A percentile compares a stretch with the other conserved stretches of the same genome.
Conservation (phyloP, 129 eudicot species). For the Erigeron canadensis region DNA sequence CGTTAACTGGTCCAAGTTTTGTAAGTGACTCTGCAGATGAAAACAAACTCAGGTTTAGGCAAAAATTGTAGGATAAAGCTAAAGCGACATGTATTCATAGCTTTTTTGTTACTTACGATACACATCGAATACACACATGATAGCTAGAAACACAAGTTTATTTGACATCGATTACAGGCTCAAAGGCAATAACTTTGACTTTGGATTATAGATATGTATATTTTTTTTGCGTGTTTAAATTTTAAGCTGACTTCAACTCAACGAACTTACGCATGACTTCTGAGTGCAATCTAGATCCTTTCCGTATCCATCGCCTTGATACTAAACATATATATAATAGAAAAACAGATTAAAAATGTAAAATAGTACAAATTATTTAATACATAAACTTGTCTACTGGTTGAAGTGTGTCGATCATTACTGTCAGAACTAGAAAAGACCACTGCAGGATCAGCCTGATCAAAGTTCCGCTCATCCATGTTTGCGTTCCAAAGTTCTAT, state of each 20-base stretch:
- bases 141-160: too few species aligned
- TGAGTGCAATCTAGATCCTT: constrained; percentile 60
- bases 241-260: constrained; percentile 21
- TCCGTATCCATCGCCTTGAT: constrained; percentile 79
- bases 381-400: constrained; percentile 18
- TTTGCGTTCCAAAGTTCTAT: constrained; percentile 83
- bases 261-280: constrained; percentile 76
- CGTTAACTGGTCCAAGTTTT: constrained; percentile 71
- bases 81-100: background rate
- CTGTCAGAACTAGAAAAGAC: constrained; percentile 63
- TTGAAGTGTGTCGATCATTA: constrained; percentile 38
- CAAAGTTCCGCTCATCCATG: constrained; percentile 72
- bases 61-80: constrained; percentile 15
- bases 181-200: background rate
- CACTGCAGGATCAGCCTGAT: constrained; percentile 75
- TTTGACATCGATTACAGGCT: too few species aligned
- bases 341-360: constrained; percentile 37
- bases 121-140: too few species aligned
- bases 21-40: constrained; percentile 57
- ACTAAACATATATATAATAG: constrained; percentile 52
- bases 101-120: background rate
- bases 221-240: background rate
- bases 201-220: background rate
- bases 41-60: constrained; percentile 24
- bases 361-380: background rate